Conservation (phyloP, 768 basidiomycete species). For the Candolleomyces eurysporus region DNA sequence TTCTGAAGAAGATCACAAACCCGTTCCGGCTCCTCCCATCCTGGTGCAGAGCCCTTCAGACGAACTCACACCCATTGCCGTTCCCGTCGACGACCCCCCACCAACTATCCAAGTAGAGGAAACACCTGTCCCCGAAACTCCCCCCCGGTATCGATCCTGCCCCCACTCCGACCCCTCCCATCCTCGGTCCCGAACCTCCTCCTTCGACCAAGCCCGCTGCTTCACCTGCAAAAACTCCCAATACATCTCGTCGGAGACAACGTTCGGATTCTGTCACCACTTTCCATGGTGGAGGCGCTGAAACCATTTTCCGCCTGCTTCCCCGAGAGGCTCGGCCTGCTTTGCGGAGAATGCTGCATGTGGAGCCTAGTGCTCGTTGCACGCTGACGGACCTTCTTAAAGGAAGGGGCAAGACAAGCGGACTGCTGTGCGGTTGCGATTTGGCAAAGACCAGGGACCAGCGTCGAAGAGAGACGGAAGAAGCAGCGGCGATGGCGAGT, state of each 20-base stretch:
- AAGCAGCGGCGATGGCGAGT: background rate
- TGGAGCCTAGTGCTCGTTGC: constrained; percentile 86
- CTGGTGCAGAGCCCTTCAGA: constrained; percentile 9
- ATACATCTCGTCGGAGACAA: constrained; percentile 26
- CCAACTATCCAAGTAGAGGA: too few relatives aligned
- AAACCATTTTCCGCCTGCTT: constrained; percentile 94
- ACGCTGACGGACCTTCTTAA: constrained; percentile 90
- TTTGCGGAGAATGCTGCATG: constrained; percentile 89
- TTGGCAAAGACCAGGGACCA: constrained; percentile 20
- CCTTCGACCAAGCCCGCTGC: constrained; percentile 16
- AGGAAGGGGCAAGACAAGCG: constrained; percentile 72
- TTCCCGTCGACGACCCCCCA: background rate
- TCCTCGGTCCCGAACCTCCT: constrained; percentile 15
- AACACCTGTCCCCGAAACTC: background rate
- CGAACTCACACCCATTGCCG: background rate
- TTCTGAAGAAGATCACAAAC: background rate
- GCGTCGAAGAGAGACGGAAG: constrained; percentile 4
- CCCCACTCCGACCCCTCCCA: constrained; percentile 8
- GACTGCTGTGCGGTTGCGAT: constrained; percentile 79
- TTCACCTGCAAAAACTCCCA: constrained; percentile 16
- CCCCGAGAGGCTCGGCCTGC: constrained; percentile 91
- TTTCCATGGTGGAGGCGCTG: constrained; percentile 73
- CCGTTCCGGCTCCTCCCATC: background rate
- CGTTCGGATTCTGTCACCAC: constrained; percentile 59
- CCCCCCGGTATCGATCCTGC: background rate